Conservation (phyloP, 2,329 filamentous ascomycete species). For the Verticillium isaacii region DNA sequence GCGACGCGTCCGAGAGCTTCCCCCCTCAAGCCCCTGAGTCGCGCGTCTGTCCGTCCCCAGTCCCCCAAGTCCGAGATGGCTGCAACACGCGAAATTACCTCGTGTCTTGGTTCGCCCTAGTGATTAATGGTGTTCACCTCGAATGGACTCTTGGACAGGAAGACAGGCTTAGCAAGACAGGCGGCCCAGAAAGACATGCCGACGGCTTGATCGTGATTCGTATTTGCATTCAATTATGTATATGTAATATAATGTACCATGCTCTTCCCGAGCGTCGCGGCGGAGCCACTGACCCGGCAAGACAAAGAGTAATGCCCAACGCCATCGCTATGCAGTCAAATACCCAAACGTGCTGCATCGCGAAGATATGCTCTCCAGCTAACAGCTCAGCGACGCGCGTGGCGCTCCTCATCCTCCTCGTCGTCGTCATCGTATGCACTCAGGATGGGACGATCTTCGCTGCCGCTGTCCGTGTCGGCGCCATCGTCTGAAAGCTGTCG, state of each 20-base stretch:
- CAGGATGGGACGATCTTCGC: slow-evolving; percentile 28
- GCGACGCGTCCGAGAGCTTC: neutral
- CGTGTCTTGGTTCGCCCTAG: neutral
- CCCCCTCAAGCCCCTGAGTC: neutral
- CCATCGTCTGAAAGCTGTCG: slow-evolving; percentile 9
- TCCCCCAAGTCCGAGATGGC: neutral
- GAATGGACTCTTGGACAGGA: neutral
- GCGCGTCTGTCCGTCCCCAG: neutral
- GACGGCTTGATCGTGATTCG: neutral
- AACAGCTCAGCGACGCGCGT: neutral
- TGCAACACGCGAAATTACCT: neutral
- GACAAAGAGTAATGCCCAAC: slow-evolving; percentile 6
- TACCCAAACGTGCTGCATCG: neutral
- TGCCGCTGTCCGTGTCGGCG: slow-evolving; percentile 20
- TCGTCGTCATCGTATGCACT: slow-evolving; percentile 28
- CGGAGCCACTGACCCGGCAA: neutral
- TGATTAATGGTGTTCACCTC: neutral
- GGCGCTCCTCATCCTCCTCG: slow-evolving; percentile 9
- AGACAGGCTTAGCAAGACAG: neutral
- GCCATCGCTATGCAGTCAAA: slow-evolving; percentile 18
- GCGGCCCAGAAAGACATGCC: neutral
- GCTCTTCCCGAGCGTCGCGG: neutral
- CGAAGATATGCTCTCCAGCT: neutral
- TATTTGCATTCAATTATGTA: neutral
- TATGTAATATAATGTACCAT: neutral